Percentiles rank a stretch among this genome's conserved stretches.
Conservation (phyloP, 2,329 filamentous ascomycete species). For the Pestalotiopsis sp. region DNA sequence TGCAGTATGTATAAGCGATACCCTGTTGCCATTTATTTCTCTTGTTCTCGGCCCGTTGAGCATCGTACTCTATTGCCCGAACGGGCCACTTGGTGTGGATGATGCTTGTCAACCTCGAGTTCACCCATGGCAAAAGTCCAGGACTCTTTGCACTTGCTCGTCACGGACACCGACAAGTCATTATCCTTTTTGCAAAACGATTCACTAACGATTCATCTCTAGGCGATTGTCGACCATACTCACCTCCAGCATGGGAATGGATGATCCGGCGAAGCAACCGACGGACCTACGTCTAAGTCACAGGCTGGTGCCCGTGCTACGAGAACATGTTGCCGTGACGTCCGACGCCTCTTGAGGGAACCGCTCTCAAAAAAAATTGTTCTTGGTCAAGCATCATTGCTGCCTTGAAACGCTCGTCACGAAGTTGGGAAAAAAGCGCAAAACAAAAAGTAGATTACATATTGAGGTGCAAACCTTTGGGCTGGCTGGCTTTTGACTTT, state of each 20-base stretch:
- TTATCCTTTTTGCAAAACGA: not conserved
- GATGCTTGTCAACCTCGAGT: too few species aligned
- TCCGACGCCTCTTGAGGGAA: not conserved
- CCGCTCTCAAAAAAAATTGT: not conserved
- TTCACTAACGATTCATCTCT: slow-evolving; percentile 15
- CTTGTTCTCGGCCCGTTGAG: not conserved
- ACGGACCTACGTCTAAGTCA: slow-evolving; percentile 25
- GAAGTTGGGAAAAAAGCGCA: not conserved
- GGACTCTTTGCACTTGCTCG: not conserved
- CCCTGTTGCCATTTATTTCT: slow-evolving; percentile 14
- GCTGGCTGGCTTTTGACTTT: slow-evolving; percentile 1
- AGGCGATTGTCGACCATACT: slow-evolving; percentile 34
- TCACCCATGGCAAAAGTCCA: too few species aligned
- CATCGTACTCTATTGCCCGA: not conserved
- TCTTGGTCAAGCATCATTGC: not conserved
- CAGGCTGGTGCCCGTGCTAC: not conserved
- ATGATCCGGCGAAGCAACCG: slow-evolving; percentile 33
- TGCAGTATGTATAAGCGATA: slow-evolving; percentile 29
- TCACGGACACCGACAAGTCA: not conserved
- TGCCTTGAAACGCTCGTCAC: not conserved
- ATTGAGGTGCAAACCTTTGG: slow-evolving; percentile 6
- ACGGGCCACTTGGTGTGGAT: too few species aligned
- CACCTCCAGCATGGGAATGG: slow-evolving; percentile 32
- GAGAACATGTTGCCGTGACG: not conserved
- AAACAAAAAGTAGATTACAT: not conserved